phyloP scores from a whole-genome alignment of 139 green algal genomes.

The Yamagishiella unicocca region DNA sequence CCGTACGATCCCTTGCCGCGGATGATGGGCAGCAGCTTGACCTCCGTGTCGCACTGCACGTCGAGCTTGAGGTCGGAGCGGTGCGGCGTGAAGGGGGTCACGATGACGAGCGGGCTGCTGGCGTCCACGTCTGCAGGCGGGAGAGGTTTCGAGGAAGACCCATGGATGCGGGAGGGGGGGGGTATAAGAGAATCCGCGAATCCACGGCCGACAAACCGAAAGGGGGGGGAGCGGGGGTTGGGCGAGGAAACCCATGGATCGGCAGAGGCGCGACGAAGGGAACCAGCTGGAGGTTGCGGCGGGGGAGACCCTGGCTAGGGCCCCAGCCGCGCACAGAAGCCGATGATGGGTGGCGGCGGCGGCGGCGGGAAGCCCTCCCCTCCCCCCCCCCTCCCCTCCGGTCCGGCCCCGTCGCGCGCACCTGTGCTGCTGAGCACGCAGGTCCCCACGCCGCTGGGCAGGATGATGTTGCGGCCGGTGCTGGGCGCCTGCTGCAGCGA shows the following conservation, averaged over 20 bases:
- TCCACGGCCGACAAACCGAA: too few relatives aligned
- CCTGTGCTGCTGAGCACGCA: slow-evolving; percentile 39
- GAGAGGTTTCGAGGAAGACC: too few relatives aligned
- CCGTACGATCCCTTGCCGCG: slow-evolving; percentile 30
- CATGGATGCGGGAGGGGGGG: too few relatives aligned
- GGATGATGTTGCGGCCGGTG: not conserved
- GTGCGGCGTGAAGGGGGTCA: slow-evolving; percentile 43
- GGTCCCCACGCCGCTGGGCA: slow-evolving; percentile 34
- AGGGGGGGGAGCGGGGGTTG: too few relatives aligned
- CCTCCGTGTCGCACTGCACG: slow-evolving; percentile 38
- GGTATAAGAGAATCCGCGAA: too few relatives aligned
- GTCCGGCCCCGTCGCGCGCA: not conserved
- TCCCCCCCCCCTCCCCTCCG: too few relatives aligned
- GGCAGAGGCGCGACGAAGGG: too few relatives aligned
- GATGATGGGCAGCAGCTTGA: slow-evolving; percentile 37
- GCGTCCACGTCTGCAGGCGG: slow-evolving; percentile 25
- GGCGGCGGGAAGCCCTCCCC: not conserved
- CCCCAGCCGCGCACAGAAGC: too few relatives aligned
- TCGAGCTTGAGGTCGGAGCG: slow-evolving; percentile 43
- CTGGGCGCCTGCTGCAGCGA: slow-evolving; percentile 13
- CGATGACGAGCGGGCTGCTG: slow-evolving; percentile 25
- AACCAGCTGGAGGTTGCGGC: too few relatives aligned
- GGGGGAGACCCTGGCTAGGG: too few relatives aligned
- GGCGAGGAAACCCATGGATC: too few relatives aligned
- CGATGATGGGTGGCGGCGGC: too few relatives aligned